Evolutionary conservation across 148 eudicot genomes (phyloP), one percentile per base, ranked within the genome.

Genomic region (Nepenthes gracilis): DNA sequence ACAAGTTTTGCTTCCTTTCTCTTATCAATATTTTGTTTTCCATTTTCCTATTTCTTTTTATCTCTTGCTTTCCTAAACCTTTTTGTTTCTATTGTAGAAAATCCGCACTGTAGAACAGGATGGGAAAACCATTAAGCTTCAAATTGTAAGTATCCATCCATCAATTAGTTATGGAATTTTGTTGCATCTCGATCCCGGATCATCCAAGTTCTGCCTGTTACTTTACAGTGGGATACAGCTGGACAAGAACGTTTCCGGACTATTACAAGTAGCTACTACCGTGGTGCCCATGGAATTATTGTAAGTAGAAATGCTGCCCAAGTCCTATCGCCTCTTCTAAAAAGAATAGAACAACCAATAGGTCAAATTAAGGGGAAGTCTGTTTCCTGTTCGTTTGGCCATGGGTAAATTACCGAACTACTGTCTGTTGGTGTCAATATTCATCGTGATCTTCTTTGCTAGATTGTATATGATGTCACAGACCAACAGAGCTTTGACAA

Each of bases 191-290:
- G 15, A 34, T 2, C 33, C 40, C 23, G 0, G 40, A n/a, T 40
- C 14, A 1, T 35, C 1, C 5, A 9, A 23, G 14, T 54, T 9
- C 38, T 35, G 40, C 38, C 54, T 45, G 36, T 43, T 38, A 52
- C 49, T 52, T 35, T 64, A 43, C 70, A 78, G 82, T 78, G 82
- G 82, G 78, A 74, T 61, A 78, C 82, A 58, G 82, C 82, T 64
- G 82, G 82, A 47, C 82, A 78, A 71, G 82, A 78, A 69, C 82
- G 82, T 47, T 78, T 78, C 64, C 70, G 82, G 55, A 78, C 82
- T 48, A 78, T 78, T 70, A 78, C 82, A 13, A 74, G 78, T 66
- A 74, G 78, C 59, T 78, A 78, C 73, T 78, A 78, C 71, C 82
- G 82, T 58, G 82, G 82, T 14, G 82, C 82, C 59, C 82, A 78